Evolutionary conservation across 805 yeast genomes (phyloP).

Genomic region (Ogataea angusta): DNA sequence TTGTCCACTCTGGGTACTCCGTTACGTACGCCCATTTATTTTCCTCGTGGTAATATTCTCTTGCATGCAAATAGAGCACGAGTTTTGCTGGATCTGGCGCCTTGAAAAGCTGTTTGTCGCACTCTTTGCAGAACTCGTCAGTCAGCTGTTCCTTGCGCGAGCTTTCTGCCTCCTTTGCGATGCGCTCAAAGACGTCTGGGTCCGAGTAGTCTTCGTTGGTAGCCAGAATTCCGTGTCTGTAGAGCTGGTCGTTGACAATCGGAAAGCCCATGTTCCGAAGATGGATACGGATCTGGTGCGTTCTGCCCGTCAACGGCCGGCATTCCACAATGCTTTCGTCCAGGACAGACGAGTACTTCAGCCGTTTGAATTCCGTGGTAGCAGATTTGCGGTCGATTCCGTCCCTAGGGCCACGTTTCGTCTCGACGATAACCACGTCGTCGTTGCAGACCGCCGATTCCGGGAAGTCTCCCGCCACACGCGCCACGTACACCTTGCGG

Average conservation of each 20-base stretch:
- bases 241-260: conserved; percentile 36
- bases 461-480: conserved; percentile 43
- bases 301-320: conserved; percentile 49
- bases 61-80: conserved; percentile 49
- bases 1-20: conserved; percentile 45
- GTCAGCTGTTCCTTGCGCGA: conserved; percentile 22
- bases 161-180: conserved; percentile 10
- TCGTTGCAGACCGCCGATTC: conserved; percentile 31
- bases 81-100: conserved; percentile 30
- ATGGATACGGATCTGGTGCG: conserved; percentile 58
- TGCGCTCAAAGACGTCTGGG: conserved; percentile 8
- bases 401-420: conserved; percentile 24
- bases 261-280: conserved; percentile 43
- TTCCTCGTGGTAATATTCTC: conserved; percentile 32
- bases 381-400: conserved; percentile 28
- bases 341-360: conserved; percentile 29
- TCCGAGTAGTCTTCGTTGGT: conserved; percentile 9
- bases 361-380: conserved; percentile 20
- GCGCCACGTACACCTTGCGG: conserved; percentile 44
- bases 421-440: conserved; percentile 35
- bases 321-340: conserved; percentile 46
- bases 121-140: conserved; percentile 31
- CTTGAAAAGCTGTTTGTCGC: conserved; percentile 33
- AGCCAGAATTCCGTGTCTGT: conserved; percentile 17
- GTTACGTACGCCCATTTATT: conserved; percentile 39